phyloP scores from a whole-genome alignment of 2,329 filamentous ascomycete genomes.

The Ramichloridium luteum region DNA sequence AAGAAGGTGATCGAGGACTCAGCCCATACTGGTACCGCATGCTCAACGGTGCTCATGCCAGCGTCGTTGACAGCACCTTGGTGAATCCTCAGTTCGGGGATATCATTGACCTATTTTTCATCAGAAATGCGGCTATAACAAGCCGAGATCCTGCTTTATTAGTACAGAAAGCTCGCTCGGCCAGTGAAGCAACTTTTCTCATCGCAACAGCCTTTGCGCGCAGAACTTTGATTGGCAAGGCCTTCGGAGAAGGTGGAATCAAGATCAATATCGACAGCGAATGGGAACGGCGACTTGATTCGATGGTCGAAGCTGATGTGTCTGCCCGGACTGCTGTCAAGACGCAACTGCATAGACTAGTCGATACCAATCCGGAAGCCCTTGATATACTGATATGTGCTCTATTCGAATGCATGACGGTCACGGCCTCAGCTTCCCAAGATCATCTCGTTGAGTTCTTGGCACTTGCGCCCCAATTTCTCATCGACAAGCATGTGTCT shows the following conservation, averaged over 20 bases:
- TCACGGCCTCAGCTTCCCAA: conserved; percentile 24
- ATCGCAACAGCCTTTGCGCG: conserved; percentile 27
- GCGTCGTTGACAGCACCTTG: conserved; percentile 17
- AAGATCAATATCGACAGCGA: conserved; percentile 50
- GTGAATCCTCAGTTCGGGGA: conserved; percentile 33
- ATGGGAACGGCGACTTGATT: conserved; percentile 73
- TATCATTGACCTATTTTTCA: conserved; percentile 35
- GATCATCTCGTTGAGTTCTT: conserved; percentile 39
- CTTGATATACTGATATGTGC: conserved; percentile 14
- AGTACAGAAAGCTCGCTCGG: conserved; percentile 11
- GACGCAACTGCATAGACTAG: background rate
- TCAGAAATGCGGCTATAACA: conserved; percentile 17
- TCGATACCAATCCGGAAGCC: conserved; percentile 28
- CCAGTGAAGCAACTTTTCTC: conserved; percentile 14
- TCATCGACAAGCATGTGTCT: conserved; percentile 39
- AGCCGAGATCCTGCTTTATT: conserved; percentile 17
- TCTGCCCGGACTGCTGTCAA: conserved; percentile 49
- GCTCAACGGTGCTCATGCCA: conserved; percentile 36
- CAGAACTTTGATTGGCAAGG: conserved; percentile 47
- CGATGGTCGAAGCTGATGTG: conserved; percentile 57
- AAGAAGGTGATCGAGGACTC: conserved; percentile 80
- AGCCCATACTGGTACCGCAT: conserved; percentile 64
- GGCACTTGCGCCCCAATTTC: conserved; percentile 41
- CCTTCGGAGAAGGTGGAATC: conserved; percentile 32
- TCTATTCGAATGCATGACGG: conserved; percentile 14